Evolutionary conservation across 2,329 filamentous ascomycete species (phyloP).

Genomic region (Simplicillium aogashimaense): DNA sequence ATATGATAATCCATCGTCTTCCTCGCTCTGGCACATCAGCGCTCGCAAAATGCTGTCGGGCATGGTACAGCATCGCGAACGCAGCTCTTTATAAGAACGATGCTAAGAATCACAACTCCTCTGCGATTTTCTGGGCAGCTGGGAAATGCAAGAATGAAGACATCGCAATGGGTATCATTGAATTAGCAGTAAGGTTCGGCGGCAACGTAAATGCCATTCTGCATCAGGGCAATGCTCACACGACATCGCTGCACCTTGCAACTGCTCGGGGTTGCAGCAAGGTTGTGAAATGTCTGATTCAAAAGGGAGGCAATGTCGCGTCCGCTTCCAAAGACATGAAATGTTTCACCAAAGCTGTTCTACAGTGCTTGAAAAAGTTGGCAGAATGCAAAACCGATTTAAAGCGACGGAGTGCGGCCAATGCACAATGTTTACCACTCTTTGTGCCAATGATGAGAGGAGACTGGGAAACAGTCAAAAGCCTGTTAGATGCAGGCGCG

Average conservation of each 20-base stretch:
- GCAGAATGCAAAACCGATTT: background rate
- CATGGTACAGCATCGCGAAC: too few species aligned
- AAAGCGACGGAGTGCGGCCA: background rate
- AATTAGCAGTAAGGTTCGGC: background rate
- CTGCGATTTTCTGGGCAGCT: background rate
- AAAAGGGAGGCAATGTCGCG: background rate
- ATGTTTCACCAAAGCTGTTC: too few species aligned
- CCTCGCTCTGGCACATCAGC: too few species aligned
- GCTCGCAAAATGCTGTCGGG: too few species aligned
- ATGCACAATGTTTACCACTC: background rate
- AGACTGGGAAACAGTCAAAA: too few species aligned
- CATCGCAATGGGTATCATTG: background rate
- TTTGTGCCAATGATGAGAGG: too few species aligned
- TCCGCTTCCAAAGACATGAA: too few species aligned
- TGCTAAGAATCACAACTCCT: background rate
- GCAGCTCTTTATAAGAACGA: too few species aligned
- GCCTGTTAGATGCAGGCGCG: too few species aligned
- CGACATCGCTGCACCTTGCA: background rate
- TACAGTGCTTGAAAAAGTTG: background rate
- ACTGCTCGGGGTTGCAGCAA: background rate
- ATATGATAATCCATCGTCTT: too few species aligned
- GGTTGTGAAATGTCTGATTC: background rate
- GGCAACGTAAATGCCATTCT: background rate
- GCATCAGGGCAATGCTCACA: background rate
- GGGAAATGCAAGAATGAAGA: background rate